Evolutionary conservation across 345 rosid species (phyloP).

Genomic region (Gossypium stocksii): DNA sequence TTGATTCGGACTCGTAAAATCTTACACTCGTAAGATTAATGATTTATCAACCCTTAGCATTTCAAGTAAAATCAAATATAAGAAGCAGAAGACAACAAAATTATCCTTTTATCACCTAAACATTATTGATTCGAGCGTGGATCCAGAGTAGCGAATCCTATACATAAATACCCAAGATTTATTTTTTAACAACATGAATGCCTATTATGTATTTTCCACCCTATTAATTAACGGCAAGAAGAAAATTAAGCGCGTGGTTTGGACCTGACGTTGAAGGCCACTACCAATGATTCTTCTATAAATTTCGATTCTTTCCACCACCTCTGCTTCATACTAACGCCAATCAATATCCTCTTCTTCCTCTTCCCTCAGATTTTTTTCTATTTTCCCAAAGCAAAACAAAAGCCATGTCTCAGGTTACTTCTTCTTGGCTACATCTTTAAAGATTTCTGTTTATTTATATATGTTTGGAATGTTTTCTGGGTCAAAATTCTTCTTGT

Average conservation of each 20-base stretch:
- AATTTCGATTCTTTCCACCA: neutral
- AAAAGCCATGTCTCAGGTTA: constrained; percentile 14
- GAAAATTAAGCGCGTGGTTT: neutral
- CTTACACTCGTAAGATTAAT: no score
- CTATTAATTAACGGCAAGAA: neutral
- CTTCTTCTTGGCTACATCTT: neutral
- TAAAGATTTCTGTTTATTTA: neutral
- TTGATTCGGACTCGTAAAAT: no score
- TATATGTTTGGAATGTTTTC: neutral
- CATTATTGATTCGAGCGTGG: no score
- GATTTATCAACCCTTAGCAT: no score
- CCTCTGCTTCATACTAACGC: neutral
- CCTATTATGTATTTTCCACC: no score
- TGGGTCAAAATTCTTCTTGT: neutral
- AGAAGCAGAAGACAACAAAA: no score
- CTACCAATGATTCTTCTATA: neutral
- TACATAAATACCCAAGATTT: no score
- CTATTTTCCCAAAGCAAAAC: neutral
- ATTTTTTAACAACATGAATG: no score
- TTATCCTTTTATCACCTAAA: no score
- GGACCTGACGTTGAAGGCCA: neutral
- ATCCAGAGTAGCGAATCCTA: no score
- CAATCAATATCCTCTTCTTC: neutral
- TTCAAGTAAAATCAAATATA: no score
- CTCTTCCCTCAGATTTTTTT: neutral